Percentiles rank a stretch among this genome's conserved stretches.
phyloP scores from a whole-genome alignment of 2,329 filamentous ascomycete genomes.

The Calonectria fujianensis region DNA sequence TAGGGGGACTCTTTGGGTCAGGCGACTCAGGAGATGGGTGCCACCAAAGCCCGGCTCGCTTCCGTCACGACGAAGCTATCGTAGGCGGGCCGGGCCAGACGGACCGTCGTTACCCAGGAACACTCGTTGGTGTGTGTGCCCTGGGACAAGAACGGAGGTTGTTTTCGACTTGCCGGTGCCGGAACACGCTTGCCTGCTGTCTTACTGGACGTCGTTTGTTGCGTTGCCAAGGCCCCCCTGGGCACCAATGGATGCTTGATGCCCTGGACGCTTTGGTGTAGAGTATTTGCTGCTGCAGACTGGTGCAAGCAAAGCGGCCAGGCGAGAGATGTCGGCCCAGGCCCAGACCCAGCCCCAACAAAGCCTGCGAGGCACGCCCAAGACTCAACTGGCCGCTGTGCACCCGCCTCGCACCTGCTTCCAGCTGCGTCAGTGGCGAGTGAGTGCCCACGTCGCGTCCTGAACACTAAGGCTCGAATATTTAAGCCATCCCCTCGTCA shows the following conservation, averaged over 20 bases:
- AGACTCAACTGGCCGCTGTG: slow-evolving; percentile 3
- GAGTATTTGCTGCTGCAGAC: neutral
- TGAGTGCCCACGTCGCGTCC: slow-evolving; percentile 46
- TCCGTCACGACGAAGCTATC: neutral
- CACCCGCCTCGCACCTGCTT: slow-evolving; percentile 50
- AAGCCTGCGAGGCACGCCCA: neutral
- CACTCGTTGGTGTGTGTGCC: slow-evolving; percentile 18
- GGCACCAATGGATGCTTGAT: neutral
- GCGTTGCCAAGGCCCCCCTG: neutral
- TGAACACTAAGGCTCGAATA: slow-evolving; percentile 40
- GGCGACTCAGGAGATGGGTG: slow-evolving; percentile 24
- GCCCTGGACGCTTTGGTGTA: neutral
- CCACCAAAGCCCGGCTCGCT: slow-evolving; percentile 24
- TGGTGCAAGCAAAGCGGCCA: neutral
- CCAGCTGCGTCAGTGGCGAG: slow-evolving; percentile 45
- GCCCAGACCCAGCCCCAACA: neutral
- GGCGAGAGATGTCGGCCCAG: neutral
- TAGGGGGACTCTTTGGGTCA: slow-evolving; percentile 19
- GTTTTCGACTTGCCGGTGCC: neutral
- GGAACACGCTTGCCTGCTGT: slow-evolving; percentile 13
- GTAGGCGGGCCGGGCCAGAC: slow-evolving; percentile 9
- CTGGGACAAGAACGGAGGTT: neutral
- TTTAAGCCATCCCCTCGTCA: slow-evolving; percentile 37
- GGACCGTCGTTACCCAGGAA: slow-evolving; percentile 25
- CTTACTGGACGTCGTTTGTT: neutral